Conservation (phyloP, 208 protist species). For the Leishmania aethiopica region DNA sequence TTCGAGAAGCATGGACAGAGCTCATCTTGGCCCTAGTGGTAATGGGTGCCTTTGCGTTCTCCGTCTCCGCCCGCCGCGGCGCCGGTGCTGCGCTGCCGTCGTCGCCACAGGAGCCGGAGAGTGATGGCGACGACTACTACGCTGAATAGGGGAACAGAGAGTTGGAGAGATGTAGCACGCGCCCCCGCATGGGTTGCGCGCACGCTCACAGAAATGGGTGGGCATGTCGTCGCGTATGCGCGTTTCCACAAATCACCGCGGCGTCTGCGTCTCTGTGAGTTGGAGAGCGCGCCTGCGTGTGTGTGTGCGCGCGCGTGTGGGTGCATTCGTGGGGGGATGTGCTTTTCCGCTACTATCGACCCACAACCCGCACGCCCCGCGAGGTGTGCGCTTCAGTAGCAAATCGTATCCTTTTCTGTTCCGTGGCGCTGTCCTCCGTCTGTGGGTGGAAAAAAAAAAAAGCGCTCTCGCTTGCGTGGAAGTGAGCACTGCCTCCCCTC, state of each 20-base stretch:
- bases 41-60: slow-evolving; percentile 36
- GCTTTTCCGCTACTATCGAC: background rate
- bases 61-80: slow-evolving; percentile 34
- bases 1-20: slow-evolving; percentile 30
- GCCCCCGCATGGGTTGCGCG: background rate
- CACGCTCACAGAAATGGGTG: background rate
- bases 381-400: background rate
- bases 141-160: slow-evolving; percentile 4
- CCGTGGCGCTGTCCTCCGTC: background rate
- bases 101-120: slow-evolving; percentile 5
- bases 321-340: background rate
- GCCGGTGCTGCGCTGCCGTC: background rate
- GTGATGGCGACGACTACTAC: slow-evolving; percentile 33
- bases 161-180: background rate
- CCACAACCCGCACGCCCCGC: background rate
- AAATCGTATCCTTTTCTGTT: background rate
- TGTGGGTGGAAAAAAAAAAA: background rate
- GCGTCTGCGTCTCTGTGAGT: background rate
- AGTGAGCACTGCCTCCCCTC: background rate
- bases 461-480: background rate
- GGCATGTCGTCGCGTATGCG: background rate
- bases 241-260: background rate
- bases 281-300: background rate
- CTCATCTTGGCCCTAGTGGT: slow-evolving; percentile 33
- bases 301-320: background rate